phyloP scores from a whole-genome alignment of 495 filamentous ascomycete species.

The Tuber umbilicatum region DNA sequence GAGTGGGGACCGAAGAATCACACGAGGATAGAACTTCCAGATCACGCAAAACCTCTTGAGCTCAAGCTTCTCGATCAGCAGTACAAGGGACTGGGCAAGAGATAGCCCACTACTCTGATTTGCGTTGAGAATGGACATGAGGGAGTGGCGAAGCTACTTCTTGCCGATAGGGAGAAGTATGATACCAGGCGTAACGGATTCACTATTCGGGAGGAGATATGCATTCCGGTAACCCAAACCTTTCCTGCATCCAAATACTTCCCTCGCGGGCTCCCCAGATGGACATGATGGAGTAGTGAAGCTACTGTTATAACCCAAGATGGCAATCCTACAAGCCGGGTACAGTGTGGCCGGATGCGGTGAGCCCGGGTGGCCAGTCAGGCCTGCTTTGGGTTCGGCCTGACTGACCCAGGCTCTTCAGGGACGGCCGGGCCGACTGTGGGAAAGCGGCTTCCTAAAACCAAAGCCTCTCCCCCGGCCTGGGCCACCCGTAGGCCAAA shows the following conservation, averaged over 20 bases:
- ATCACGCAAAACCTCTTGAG: not conserved
- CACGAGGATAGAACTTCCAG: not conserved
- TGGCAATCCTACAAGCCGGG: no score
- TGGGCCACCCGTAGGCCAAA: no score
- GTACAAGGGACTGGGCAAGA: no score
- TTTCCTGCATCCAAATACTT: not conserved
- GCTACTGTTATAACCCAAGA: not conserved
- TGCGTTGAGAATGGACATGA: not conserved
- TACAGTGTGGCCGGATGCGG: no score
- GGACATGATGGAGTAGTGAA: not conserved
- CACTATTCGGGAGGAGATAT: not conserved
- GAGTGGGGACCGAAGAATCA: not conserved
- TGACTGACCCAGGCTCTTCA: no score
- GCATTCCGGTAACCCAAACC: not conserved
- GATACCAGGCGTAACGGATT: not conserved
- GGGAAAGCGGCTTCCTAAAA: no score
- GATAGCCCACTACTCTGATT: no score
- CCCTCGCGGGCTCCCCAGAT: not conserved
- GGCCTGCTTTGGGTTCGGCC: no score
- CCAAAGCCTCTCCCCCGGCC: no score
- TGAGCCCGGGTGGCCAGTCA: no score
- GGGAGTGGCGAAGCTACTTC: not conserved
- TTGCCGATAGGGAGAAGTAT: not conserved
- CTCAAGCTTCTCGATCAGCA: not conserved
- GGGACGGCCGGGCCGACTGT: no score